Evolutionary conservation across 129 eudicot species (phyloP).

Genomic region (Logfia minima): DNA sequence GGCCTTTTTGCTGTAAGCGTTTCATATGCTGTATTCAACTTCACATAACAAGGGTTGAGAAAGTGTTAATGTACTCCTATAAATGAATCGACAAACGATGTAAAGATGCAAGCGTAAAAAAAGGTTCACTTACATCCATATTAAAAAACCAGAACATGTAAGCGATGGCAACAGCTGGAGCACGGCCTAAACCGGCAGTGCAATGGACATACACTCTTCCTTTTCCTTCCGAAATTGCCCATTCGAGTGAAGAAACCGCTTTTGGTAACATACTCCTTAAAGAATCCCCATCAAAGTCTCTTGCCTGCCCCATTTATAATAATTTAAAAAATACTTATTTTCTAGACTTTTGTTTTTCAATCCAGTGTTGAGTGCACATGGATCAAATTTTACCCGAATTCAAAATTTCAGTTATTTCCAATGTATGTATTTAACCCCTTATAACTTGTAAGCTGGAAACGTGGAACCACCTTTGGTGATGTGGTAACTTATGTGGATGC

Average conservation of each 20-base stretch:
- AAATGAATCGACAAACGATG: background rate
- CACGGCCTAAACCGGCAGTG: conserved; percentile 96
- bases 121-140: conserved; percentile 66
- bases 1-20: conserved; percentile 60
- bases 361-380: background rate
- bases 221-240: conserved; percentile 86
- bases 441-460: no score
- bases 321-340: background rate
- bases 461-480: no score
- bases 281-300: conserved; percentile 93
- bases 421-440: no score
- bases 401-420: no score
- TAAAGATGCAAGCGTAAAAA: background rate
- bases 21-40: conserved; percentile 45
- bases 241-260: conserved; percentile 85
- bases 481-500: no score
- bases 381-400: no score
- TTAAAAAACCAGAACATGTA: conserved; percentile 87
- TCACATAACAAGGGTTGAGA: conserved; percentile 16
- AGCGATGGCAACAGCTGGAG: conserved; percentile 94
- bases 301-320: conserved; percentile 51
- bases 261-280: conserved; percentile 76
- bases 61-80: background rate
- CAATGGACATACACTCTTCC: conserved; percentile 89
- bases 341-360: background rate